Evolutionary conservation across 139 green algal species (phyloP), one percentile per base, ranked within the genome.

Genomic region (Nannochloris sp.): DNA sequence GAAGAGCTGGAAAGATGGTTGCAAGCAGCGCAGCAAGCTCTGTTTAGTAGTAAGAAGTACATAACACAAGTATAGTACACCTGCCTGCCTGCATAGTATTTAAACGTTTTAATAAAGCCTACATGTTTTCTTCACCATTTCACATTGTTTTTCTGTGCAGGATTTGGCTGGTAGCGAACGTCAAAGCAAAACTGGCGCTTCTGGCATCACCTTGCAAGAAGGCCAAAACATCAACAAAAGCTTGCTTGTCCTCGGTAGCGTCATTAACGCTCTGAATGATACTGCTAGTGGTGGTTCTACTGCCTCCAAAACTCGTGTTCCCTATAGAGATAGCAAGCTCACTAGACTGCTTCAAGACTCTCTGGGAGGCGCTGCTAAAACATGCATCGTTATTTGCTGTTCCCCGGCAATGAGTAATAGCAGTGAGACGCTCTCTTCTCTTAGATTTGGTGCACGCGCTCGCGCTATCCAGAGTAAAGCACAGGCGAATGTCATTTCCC

Each of bases 201-300:
- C 67, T 19, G 87, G 83, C 1, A 44, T 47, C 38, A 63, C 68
- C 7, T 76, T 77, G 1, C 57, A 86, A 8, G 88, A 95, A 65
- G 88, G 85, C 42, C 73, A 60, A 29, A 74, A 80, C 30, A 95
- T 95, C 79, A 95, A 95, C 77, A 89, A 88, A 66, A 82, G 66
- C 36, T 79, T 95, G 24, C 65, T 56, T n/a, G 61, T 66, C 3
- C 80, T 95, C 33, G 81, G 81, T 29, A 87, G 89, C 60, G 87
- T 93, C 7, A 85, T 96, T 14, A 76, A 77, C 31, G 81, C 86
- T 8, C 73, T 94, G 23, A 87, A 80, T 27, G 84, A 89, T 46
- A 66, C 46, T 23, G 45, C 24, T 30, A 9, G 10, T 6, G 33
- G 14, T 29, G 10, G 24, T n/a, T 57, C 47, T 57, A 12, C 7